Evolutionary conservation across 2,329 filamentous ascomycete species (phyloP).

Genomic region (Boeremia lycopersici): DNA sequence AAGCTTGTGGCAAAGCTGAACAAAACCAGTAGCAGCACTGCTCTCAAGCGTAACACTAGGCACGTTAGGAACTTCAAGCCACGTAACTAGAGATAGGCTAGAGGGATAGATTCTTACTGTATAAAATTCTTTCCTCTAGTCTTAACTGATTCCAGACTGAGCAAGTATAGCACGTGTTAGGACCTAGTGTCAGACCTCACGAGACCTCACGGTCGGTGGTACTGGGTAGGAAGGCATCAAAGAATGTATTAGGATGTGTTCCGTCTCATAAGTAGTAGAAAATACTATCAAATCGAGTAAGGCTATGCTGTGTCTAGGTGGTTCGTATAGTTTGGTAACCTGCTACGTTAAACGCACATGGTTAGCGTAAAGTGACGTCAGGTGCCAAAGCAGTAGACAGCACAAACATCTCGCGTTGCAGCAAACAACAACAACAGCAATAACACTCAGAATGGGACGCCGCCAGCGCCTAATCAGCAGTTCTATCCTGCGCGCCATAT

Average conservation of each 20-base stretch:
- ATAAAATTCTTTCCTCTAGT: too few species aligned
- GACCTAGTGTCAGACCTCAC: too few species aligned
- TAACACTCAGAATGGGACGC: slow-evolving; percentile 39
- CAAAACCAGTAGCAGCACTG: slow-evolving; percentile 7
- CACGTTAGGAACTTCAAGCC: neutral
- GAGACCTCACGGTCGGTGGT: too few species aligned
- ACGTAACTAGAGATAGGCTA: neutral
- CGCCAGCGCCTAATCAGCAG: slow-evolving; percentile 45
- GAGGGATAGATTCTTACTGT: too few species aligned
- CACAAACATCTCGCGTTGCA: slow-evolving; percentile 3
- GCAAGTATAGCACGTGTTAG: too few species aligned
- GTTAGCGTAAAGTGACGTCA: slow-evolving; percentile 16
- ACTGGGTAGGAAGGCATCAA: too few species aligned
- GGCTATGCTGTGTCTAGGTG: slow-evolving; percentile 4
- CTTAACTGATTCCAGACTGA: too few species aligned
- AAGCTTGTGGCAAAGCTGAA: slow-evolving; percentile 12
- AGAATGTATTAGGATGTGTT: too few species aligned
- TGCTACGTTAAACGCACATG: slow-evolving; percentile 4
- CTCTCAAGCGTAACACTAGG: neutral
- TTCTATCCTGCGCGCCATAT: slow-evolving; percentile 47
- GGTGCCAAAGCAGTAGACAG: neutral
- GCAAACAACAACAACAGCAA: neutral
- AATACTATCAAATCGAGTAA: too few species aligned
- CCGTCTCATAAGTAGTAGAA: too few species aligned
- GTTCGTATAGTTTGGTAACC: too few species aligned